Conservation (phyloP, 192 early-diverging fungal species). For the Coemansia sp. region DNA sequence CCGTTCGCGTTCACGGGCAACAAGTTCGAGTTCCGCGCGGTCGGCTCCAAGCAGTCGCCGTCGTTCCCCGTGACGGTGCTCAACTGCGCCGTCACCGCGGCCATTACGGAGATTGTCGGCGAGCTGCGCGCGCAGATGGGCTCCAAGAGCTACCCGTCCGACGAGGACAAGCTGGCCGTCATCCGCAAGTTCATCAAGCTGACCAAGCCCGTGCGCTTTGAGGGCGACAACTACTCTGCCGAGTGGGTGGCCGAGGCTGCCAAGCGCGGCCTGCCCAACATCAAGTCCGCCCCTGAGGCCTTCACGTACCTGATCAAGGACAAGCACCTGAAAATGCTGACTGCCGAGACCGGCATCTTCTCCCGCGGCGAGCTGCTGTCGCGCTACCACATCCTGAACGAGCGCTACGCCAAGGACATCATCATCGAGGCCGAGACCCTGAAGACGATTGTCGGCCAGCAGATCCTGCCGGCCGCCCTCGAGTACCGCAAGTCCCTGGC, state of each 20-base stretch:
- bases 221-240: slow-evolving; percentile 97
- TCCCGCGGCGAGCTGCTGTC: slow-evolving; percentile 83
- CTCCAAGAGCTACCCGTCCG: slow-evolving; percentile 74
- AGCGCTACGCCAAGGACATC: slow-evolving; percentile 97
- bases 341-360: slow-evolving; percentile 76
- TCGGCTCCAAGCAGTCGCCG: slow-evolving; percentile 96
- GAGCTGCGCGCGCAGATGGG: slow-evolving; percentile 82
- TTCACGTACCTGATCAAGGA: slow-evolving; percentile 77
- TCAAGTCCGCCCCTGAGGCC: slow-evolving; percentile 85
- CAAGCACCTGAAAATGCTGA: slow-evolving; percentile 73
- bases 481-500: slow-evolving; percentile 86
- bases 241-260: slow-evolving; percentile 92
- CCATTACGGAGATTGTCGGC: slow-evolving; percentile 69
- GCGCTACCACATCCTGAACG: slow-evolving; percentile 92
- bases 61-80: slow-evolving; percentile 94
- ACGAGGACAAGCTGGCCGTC: slow-evolving; percentile 86
- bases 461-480: slow-evolving; percentile 85
- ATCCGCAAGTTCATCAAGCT: slow-evolving; percentile 77
- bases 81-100: slow-evolving; percentile 87
- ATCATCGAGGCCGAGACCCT: slow-evolving; percentile 91
- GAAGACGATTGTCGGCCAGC: slow-evolving; percentile 72
- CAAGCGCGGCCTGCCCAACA: slow-evolving; percentile 94
- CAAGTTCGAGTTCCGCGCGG: slow-evolving; percentile 99
- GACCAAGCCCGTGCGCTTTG: slow-evolving; percentile 82
- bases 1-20: slow-evolving; percentile 99